Conservation (phyloP, 495 filamentous ascomycete genomes). For the Xylaria cubensis region DNA sequence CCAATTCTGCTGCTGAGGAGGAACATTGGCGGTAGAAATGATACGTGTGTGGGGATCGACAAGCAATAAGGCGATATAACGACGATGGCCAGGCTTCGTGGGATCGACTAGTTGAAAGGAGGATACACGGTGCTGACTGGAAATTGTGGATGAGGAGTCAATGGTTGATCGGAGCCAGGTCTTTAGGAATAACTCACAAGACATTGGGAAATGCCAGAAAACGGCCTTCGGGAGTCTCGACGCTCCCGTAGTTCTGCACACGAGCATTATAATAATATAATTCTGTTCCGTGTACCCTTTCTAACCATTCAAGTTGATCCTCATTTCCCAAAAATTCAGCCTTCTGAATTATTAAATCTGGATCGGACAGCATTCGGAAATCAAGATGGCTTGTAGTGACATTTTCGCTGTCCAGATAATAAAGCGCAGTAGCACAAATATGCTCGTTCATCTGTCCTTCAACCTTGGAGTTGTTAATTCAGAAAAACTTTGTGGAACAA, state of each 20-base stretch:
- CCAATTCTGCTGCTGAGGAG: slow-evolving; percentile 57
- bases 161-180: background rate
- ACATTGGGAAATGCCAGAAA: slow-evolving; percentile 50
- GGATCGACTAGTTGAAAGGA: slow-evolving; percentile 56
- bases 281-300: slow-evolving; percentile 38
- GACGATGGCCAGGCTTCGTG: slow-evolving; percentile 59
- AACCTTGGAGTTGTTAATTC: slow-evolving; percentile 33
- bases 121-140: slow-evolving; percentile 57
- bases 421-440: slow-evolving; percentile 64
- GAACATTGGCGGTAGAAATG: slow-evolving; percentile 62
- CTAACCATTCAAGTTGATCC: slow-evolving; percentile 34
- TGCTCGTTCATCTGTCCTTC: slow-evolving; percentile 66
- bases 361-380: slow-evolving; percentile 58
- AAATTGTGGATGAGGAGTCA: background rate
- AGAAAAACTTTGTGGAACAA: slow-evolving; percentile 34
- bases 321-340: slow-evolving; percentile 8
- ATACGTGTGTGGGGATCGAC: slow-evolving; percentile 61
- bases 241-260: slow-evolving; percentile 44
- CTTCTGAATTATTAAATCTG: slow-evolving; percentile 23
- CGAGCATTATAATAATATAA: slow-evolving; percentile 15
- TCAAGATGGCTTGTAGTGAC: slow-evolving; percentile 58
- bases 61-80: slow-evolving; percentile 64
- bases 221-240: slow-evolving; percentile 44
- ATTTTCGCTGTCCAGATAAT: slow-evolving; percentile 68
- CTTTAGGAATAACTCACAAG: slow-evolving; percentile 31